Percentiles rank a stretch among this genome's conserved stretches.
These are phyloP conservation scores for Trypanosoma mega DNA, from an alignment of 208 protist genomes.

Conservation along the genomic window DNA sequence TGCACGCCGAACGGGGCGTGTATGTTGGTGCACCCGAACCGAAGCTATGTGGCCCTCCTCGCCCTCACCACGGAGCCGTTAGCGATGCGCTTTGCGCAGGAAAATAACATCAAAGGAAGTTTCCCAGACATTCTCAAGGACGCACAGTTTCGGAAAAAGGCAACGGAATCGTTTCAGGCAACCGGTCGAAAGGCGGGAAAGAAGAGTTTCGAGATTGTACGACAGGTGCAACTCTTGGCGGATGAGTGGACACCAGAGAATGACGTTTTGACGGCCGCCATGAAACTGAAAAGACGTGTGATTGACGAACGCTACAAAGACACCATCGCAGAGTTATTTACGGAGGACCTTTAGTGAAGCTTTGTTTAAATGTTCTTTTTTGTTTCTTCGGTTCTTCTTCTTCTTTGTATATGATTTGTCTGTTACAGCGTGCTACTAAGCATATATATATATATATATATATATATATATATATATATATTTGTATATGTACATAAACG, in stretches of 20 bases:
- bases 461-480: too few species aligned
- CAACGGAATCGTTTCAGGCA: slow-evolving; percentile 41
- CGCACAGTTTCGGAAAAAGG: slow-evolving; percentile 42
- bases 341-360: slow-evolving; percentile 36
- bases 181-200: slow-evolving; percentile 47
- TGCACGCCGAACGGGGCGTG: slow-evolving; percentile 60
- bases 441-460: too few species aligned
- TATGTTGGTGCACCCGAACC: slow-evolving; percentile 73
- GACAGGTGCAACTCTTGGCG: slow-evolving; percentile 42
- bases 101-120: slow-evolving; percentile 44
- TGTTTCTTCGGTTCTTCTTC: too few species aligned
- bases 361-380: too few species aligned
- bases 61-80: slow-evolving; percentile 53
- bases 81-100: slow-evolving; percentile 49
- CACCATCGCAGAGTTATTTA: slow-evolving; percentile 63
- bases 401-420: too few species aligned
- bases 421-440: too few species aligned
- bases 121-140: slow-evolving; percentile 57
- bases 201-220: slow-evolving; percentile 75
- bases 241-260: slow-evolving; percentile 88
- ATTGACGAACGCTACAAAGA: slow-evolving; percentile 68
- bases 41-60: slow-evolving; percentile 63
- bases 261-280: slow-evolving; percentile 71
- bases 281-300: slow-evolving; percentile 75
- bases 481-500: too few species aligned